Conservation (phyloP, 2,329 filamentous ascomycete genomes). For the Didymella glomerata region DNA sequence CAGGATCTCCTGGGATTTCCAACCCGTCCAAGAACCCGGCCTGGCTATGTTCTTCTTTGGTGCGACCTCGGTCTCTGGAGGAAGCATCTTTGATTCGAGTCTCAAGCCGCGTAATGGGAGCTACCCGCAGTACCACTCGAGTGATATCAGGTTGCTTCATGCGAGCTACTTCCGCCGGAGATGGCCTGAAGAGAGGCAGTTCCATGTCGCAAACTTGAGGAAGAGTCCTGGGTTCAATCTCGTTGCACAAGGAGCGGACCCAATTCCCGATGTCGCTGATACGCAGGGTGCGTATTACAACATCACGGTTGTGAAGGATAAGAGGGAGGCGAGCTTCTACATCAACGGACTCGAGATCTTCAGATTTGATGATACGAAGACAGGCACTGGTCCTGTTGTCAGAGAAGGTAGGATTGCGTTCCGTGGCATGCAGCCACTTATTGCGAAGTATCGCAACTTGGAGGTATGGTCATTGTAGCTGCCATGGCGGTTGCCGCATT, state of each 20-base stretch:
- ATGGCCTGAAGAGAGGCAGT: conserved; percentile 41
- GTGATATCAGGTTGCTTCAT: conserved; percentile 31
- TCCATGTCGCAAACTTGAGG: conserved; percentile 42
- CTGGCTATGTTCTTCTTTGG: conserved; percentile 51
- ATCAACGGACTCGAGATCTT: conserved; percentile 44
- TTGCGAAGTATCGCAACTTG: conserved; percentile 44
- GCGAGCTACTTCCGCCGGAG: conserved; percentile 33
- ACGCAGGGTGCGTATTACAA: conserved; percentile 43
- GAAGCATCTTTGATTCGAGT: conserved; percentile 41
- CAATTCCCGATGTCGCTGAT: conserved; percentile 40
- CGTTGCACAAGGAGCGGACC: conserved; percentile 41
- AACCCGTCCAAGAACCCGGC: conserved; percentile 42
- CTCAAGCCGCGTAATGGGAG: conserved; percentile 41
- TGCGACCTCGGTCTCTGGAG: conserved; percentile 36
- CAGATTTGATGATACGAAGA: conserved; percentile 39
- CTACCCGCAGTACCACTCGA: conserved; percentile 36
- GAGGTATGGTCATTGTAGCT: conserved; percentile 42
- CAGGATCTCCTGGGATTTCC: conserved; percentile 47
- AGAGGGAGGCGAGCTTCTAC: conserved; percentile 38
- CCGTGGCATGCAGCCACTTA: conserved; percentile 44
- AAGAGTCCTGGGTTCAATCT: conserved; percentile 46
- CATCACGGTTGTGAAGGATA: conserved; percentile 45
- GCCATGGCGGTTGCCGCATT: too few species aligned
- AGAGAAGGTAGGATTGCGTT: conserved; percentile 41
- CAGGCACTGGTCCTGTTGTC: conserved; percentile 38